These are phyloP conservation scores for Alnus glutinosa DNA, from an alignment of 306 rosid genomes.

Conservation along the genomic window DNA sequence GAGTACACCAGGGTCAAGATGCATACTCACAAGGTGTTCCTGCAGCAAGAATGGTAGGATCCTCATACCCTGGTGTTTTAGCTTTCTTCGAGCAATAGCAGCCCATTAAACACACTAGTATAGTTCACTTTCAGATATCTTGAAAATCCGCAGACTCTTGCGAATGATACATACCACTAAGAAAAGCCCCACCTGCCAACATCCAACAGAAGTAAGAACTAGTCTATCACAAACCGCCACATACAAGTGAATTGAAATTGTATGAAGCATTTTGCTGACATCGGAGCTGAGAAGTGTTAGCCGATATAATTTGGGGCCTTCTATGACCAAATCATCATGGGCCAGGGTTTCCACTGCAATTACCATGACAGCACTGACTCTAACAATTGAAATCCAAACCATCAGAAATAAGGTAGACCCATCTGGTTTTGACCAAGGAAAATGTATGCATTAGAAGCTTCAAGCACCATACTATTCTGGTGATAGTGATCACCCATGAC, in stretches of 20 bases:
- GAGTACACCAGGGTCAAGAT: conserved; percentile 26
- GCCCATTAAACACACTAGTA: conserved; percentile 63
- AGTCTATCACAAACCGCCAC: conserved; percentile 3
- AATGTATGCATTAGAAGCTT: not conserved
- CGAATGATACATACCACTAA: conserved; percentile 18
- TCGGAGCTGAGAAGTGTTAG: not conserved
- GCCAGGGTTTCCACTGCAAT: not conserved
- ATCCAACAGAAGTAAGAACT: conserved; percentile 21
- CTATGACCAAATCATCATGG: not conserved
- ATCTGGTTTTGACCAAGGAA: not conserved
- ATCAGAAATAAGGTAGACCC: not conserved
- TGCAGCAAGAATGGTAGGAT: conserved; percentile 76
- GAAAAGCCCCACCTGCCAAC: conserved; percentile 16
- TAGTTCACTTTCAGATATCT: conserved; percentile 33
- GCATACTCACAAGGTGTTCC: conserved; percentile 86
- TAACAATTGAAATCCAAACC: not conserved
- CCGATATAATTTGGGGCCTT: not conserved
- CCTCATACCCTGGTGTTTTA: conserved; percentile 58
- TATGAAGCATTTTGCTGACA: not conserved
- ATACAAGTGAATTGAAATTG: not conserved
- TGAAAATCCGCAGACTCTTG: conserved; percentile 12
- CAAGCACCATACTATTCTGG: not conserved
- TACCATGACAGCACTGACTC: not conserved
- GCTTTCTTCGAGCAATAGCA: conserved; percentile 57
- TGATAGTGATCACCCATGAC: not conserved